Evolutionary conservation across 768 basidiomycete genomes (phyloP), one percentile per base, ranked within the genome.

Genomic region (Terana coerulea): DNA sequence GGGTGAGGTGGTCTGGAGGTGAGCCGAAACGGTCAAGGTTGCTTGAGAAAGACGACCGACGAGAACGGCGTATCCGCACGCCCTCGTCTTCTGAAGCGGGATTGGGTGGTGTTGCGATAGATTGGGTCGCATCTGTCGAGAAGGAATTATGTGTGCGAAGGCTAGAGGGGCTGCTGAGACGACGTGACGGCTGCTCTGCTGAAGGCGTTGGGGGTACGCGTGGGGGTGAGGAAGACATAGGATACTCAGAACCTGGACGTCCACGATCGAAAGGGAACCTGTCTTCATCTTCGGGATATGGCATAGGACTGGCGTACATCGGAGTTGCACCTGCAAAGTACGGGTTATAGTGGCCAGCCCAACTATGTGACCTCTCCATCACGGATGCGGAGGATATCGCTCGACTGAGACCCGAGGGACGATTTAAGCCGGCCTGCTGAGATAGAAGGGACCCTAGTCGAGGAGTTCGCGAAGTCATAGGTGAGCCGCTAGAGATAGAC

Each of bases 91-190:
- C 62, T 39, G 65, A 61, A 10, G 72, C 72, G 15, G 62, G 56
- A 5, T 72, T 71, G 0, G 75, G 73, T 3, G 77, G 75, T 1
- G 78, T 80, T 21, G 75, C 73, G 14, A 75, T 56, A 10, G 77
- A 75, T 44, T 63, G 72, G 5, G 72, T 69, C 37, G 69, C 59
- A 24, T 72, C 75, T 56, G 70, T 80, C 1, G 77, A 79, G 33
- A 69, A 69, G 14, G 81, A 79, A 19, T 69, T 69, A 28, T 74
- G 75, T 14, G 79, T 78, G 51, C 76, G 77, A 26, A 69, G 51
- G 63, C 79, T 81, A 49, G 77, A 77, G 4, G 80, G 77, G 11
- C 79, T 78, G 22, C 66, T 55, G 15, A 76, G 71, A 22, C 78
- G 72, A 19, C 54, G 59, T 19, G 51, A 56, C 14, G 65, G 61